A percentile compares a stretch with the other conserved stretches of the same genome.
Evolutionary conservation across 2,329 filamentous ascomycete species (phyloP).

Genomic region (Nannizziopsis barbatae): DNA sequence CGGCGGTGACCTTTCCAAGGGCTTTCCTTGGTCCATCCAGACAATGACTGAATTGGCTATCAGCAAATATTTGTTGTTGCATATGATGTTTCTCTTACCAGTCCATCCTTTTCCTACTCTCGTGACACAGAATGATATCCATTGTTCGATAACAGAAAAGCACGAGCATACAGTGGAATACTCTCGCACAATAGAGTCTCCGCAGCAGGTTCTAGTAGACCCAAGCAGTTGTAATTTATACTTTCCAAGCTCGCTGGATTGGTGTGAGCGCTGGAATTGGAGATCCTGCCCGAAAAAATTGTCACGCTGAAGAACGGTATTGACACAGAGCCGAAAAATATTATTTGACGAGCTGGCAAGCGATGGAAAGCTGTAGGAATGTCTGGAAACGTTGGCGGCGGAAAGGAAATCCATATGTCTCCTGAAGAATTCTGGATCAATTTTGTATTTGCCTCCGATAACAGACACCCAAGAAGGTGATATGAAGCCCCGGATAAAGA

Average conservation of each 20-base stretch:
- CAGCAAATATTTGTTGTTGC: neutral
- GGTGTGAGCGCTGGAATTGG: constrained; percentile 3
- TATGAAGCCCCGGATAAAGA: constrained; percentile 5
- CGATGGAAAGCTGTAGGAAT: constrained; percentile 2
- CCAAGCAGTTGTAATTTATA: constrained; percentile 7
- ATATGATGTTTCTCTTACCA: constrained; percentile 3
- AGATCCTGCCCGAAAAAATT: neutral
- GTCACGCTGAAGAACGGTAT: constrained; percentile 1
- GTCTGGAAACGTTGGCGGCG: neutral
- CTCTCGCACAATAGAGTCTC: constrained; percentile 7
- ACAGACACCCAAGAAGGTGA: constrained; percentile 1
- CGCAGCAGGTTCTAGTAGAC: constrained; percentile 4
- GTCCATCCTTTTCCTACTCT: constrained; percentile 6
- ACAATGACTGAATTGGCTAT: constrained; percentile 2
- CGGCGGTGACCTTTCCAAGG: constrained; percentile 3
- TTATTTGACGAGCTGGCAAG: constrained; percentile 2
- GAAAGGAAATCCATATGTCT: constrained; percentile 5
- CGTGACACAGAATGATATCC: constrained; percentile 4
- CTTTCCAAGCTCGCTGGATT: constrained; percentile 4
- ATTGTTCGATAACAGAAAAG: constrained; percentile 11
- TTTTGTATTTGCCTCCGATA: constrained; percentile 4
- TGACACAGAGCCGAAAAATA: constrained; percentile 6
- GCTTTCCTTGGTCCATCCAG: constrained; percentile 6
- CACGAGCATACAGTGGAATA: constrained; percentile 7
- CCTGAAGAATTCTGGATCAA: constrained; percentile 5